Base-by-base conservation (phyloP, 345 rosid genomes). In the Eucalyptus erythrocorys region DNA sequence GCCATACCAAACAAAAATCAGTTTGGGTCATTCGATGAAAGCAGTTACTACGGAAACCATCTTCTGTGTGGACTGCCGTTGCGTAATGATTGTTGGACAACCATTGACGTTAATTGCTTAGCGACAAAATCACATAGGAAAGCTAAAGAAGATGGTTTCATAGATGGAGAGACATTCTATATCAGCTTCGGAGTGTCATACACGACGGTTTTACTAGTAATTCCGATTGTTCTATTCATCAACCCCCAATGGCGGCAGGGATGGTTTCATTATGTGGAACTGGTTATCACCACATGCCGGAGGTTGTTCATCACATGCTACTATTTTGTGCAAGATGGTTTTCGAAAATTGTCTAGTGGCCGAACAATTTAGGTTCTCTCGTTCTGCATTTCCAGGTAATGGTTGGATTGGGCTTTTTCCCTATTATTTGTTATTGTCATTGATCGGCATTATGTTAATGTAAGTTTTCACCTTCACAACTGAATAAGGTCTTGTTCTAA, bases 71-170 rank as follows among this genome's bases (percentile, higher is more conserved):
- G 66, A 57, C 7, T 57, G 3, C n/a, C 66, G 0, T 57, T 57
- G 7, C 11, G 66, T 8, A 57, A 57, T 11, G 13, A 26, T 1
- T 57, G 4, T 26, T 26, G 15, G 15, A 57, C n/a, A 57, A 26
- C 66, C 66, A 57, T 57, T 57, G 5, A 57, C 0, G 0, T 26
- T 26, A 57, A 57, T 57, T 2, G n/a, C n/a, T 57, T 7, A 2
- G 0, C 15, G 5, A 57, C n/a, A 57, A 57, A 1, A 57, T 57
- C 66, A 26, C 0, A 2, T 15, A 10, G 0, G 15, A 5, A 5
- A 57, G 66, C 66, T 26, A 11, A 11, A 57, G 15, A 57, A 57
- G 66, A 59, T 27, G 32, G n/a, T 59, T 59, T 59, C 15, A 59
- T 59, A 11, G 66, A 59, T 1, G 13, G 6, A 59, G 32, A 59